phyloP scores from a whole-genome alignment of 2,329 filamentous ascomycete species.

The Penicillium sp. region DNA sequence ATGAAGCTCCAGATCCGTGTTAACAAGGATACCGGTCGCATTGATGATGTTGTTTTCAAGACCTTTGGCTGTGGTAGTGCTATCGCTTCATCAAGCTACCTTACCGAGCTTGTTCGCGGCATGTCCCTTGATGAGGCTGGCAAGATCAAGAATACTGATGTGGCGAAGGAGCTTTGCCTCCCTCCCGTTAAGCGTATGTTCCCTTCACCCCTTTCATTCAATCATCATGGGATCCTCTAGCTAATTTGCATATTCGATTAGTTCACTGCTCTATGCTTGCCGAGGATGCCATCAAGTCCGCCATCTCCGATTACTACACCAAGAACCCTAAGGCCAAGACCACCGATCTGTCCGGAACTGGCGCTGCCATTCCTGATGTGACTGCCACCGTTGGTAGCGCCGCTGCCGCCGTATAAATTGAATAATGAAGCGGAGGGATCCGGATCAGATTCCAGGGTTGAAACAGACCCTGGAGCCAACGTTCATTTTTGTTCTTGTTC shows the following conservation, averaged over 20 bases:
- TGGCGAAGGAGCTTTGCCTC: constrained; percentile 93
- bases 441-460: background rate
- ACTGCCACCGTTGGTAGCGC: constrained; percentile 37
- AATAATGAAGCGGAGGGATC: background rate
- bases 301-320: constrained; percentile 86
- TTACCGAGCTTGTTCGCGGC: constrained; percentile 90
- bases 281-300: constrained; percentile 89
- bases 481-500: constrained; percentile 7
- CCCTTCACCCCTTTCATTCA: background rate
- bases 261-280: constrained; percentile 92
- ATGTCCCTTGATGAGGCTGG: constrained; percentile 96
- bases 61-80: constrained; percentile 93
- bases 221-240: background rate
- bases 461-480: constrained; percentile 8
- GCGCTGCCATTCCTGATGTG: constrained; percentile 63
- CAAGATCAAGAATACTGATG: constrained; percentile 94
- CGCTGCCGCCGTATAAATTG: constrained; percentile 27
- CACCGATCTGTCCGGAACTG: constrained; percentile 77
- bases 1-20: constrained; percentile 95
- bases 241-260: constrained; percentile 33
- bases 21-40: constrained; percentile 82
- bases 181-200: constrained; percentile 81
- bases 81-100: constrained; percentile 90
- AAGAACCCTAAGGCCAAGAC: constrained; percentile 77
- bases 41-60: constrained; percentile 96